phyloP scores from a whole-genome alignment of 805 yeast genomes.

The Kazachstania kunashirensis region DNA sequence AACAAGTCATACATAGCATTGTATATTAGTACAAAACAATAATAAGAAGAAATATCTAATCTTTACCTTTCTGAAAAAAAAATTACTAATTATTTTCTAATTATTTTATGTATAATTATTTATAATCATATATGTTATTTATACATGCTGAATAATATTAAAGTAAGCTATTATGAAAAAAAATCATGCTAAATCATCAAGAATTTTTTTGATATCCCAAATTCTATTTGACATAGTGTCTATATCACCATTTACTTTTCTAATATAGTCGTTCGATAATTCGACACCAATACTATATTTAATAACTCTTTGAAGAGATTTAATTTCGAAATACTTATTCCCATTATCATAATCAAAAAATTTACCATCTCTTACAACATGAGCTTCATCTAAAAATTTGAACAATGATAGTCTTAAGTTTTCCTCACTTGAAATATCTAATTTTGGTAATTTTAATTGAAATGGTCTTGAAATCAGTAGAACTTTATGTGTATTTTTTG shows the following conservation, averaged over 20 bases:
- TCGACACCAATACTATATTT: conserved; percentile 30
- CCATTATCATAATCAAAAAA: conserved; percentile 12
- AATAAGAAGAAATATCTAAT: too few relatives aligned
- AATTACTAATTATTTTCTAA: too few relatives aligned
- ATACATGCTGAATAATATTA: not conserved
- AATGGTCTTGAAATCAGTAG: conserved; percentile 55
- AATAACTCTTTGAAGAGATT: conserved; percentile 23
- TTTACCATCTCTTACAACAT: conserved; percentile 19
- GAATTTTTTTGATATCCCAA: conserved; percentile 22
- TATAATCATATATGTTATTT: not conserved
- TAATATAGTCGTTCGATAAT: conserved; percentile 28
- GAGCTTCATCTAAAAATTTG: conserved; percentile 14
- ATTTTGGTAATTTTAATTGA: conserved; percentile 39
- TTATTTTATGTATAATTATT: not conserved
- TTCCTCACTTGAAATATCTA: conserved; percentile 15
- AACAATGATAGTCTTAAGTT: conserved; percentile 17
- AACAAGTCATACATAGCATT: too few relatives aligned
- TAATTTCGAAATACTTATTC: conserved; percentile 19
- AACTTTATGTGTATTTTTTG: conserved; percentile 60
- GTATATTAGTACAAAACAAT: too few relatives aligned
- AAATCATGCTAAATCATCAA: conserved; percentile 18
- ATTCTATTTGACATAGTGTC: conserved; percentile 20
- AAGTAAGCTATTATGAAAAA: not conserved
- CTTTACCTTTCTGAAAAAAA: too few relatives aligned
- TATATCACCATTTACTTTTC: conserved; percentile 24